Base-by-base conservation (phyloP, 306 rosid genomes). In the Vigna trinervia region DNA sequence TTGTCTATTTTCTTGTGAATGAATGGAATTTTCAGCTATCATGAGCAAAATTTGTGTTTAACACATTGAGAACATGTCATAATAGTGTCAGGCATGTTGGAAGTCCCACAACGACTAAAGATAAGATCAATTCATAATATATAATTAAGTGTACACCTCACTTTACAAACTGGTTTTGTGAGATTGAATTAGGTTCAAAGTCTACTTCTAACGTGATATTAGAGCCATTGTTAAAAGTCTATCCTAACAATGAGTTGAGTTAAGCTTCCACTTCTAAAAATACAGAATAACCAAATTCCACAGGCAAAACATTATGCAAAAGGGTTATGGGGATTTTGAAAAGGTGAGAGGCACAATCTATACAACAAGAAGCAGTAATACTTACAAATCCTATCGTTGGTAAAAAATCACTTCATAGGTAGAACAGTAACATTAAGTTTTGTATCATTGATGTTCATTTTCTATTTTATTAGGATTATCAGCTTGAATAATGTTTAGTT, bases 401-500 rank as follows among this genome's bases (percentile, higher is more conserved):
- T 85, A 85, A 57, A 74, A 78, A 61, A 85, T 85, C 88, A 85
- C 78, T 74, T 78, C 73, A 39, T 46, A 69, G 85, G 85, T 81
- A 78, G 65, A 76, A 78, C 52, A 81, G 81, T 78, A 52, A 26
- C 61, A 73, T 54, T 47, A 45, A 39, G 65, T 63, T 84, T 26
- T 26, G 28, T 26, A 26, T 26, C 28, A 26, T 26, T 26, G 3
- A 26, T 26, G 28, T 26, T 26, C 3, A 26, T 26, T 26, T 26
- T 26, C 28, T 26, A 26, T 26, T 26, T 26, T 26, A 26, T 26
- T 26, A 26, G 28, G 3, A 2, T 2, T 26, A 2, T 26, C 3
- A 26, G 28, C 3, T 26, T 26, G 28, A 26, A 26, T 26, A 2
- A 26, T 26, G 4, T 26, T 2, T 26, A 26, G 28, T 26, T 26